Conservation (phyloP, 2,329 filamentous ascomycete species). For the Botrytis aclada region DNA sequence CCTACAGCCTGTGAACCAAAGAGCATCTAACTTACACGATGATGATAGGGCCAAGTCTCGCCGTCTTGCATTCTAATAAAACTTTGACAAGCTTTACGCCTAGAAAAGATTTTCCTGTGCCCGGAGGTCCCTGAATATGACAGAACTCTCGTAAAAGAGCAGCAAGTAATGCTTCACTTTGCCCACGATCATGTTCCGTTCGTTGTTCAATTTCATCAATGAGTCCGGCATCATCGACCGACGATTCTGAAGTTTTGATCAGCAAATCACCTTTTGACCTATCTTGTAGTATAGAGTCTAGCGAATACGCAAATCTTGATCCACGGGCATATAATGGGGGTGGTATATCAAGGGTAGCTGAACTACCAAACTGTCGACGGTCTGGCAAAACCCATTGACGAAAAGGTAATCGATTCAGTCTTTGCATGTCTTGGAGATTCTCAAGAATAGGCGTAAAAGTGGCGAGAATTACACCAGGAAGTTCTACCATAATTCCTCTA, state of each 20-base stretch:
- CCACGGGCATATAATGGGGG: slow-evolving; percentile 28
- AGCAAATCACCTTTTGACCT: slow-evolving; percentile 21
- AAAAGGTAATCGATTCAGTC: not conserved
- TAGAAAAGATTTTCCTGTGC: slow-evolving; percentile 35
- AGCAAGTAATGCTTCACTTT: slow-evolving; percentile 42
- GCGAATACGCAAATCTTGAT: slow-evolving; percentile 20
- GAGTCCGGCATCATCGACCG: slow-evolving; percentile 20
- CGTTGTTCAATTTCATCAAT: slow-evolving; percentile 25
- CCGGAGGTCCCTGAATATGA: slow-evolving; percentile 36
- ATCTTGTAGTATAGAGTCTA: slow-evolving; percentile 25
- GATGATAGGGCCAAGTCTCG: slow-evolving; percentile 38
- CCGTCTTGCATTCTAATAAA: slow-evolving; percentile 37
- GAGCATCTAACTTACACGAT: slow-evolving; percentile 34
- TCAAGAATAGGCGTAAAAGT: slow-evolving; percentile 12
- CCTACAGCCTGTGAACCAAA: not conserved
- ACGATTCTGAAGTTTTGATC: not conserved
- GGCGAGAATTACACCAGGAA: slow-evolving; percentile 8
- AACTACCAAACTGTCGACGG: not conserved
- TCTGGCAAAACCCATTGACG: slow-evolving; percentile 13
- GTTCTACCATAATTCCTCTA: not conserved
- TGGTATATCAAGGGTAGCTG: slow-evolving; percentile 21
- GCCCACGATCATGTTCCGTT: slow-evolving; percentile 29
- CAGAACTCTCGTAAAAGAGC: slow-evolving; percentile 43
- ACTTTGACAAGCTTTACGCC: slow-evolving; percentile 32
- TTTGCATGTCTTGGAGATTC: slow-evolving; percentile 16